These are phyloP conservation scores for Borovskyia barvae DNA, from an alignment of 208 protist species.

Conservation along the genomic window DNA sequence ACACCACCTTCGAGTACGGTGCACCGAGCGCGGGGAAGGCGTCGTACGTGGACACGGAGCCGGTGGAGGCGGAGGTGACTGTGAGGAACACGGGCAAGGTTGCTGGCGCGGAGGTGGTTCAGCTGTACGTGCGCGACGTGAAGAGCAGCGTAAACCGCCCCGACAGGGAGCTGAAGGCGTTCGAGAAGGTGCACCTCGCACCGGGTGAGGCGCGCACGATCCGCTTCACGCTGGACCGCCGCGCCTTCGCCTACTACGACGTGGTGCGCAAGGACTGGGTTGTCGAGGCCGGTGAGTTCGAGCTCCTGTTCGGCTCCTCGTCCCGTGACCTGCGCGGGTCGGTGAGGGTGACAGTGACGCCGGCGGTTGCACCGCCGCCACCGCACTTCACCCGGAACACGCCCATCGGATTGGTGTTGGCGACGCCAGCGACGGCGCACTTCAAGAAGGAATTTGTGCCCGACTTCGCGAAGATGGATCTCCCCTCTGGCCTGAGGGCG, in stretches of 20 bases:
- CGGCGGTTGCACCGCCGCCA: background rate
- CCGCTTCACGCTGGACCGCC: slow-evolving; percentile 3
- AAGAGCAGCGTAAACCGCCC: slow-evolving; percentile 3
- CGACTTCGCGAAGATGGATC: too few species aligned
- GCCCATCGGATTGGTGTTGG: background rate
- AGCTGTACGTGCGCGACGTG: slow-evolving; percentile 10
- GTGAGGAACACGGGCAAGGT: slow-evolving; percentile 3
- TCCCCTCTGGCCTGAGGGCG: background rate
- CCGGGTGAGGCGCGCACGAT: slow-evolving; percentile 1
- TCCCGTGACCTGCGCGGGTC: slow-evolving; percentile 2
- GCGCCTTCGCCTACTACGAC: slow-evolving; percentile 7
- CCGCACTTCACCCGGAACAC: background rate
- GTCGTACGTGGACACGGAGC: slow-evolving; percentile 2
- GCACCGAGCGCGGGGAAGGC: slow-evolving; percentile 4
- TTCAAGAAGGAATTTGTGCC: too few species aligned
- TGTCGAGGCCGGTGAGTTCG: slow-evolving; percentile 3
- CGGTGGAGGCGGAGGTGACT: slow-evolving; percentile 1
- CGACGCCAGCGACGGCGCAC: background rate
- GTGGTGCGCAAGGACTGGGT: slow-evolving; percentile 7
- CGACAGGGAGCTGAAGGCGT: slow-evolving; percentile 4
- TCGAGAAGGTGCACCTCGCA: slow-evolving; percentile 7
- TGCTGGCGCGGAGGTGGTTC: slow-evolving; percentile 1
- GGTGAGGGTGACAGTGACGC: background rate
- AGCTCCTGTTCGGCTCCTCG: slow-evolving; percentile 4
- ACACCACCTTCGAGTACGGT: slow-evolving; percentile 7